phyloP scores from a whole-genome alignment of 2,329 filamentous ascomycete species.

The Calonectria honghensis region DNA sequence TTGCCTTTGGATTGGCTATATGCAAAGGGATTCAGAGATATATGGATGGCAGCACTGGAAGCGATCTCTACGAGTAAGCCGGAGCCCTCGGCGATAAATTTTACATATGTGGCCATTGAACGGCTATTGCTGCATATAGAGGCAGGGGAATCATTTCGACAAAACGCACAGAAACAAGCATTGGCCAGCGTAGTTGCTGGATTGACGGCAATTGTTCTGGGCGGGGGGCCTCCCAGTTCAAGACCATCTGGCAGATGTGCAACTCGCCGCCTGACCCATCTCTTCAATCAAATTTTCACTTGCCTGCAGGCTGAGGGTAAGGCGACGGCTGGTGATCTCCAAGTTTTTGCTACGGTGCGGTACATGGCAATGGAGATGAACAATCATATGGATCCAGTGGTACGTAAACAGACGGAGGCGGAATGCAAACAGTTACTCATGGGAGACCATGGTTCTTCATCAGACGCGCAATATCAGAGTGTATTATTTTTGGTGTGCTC shows the following conservation, averaged over 20 bases:
- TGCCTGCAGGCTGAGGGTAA: constrained; percentile 42
- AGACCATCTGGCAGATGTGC: constrained; percentile 32
- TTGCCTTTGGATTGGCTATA: constrained; percentile 53
- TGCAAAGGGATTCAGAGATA: constrained; percentile 48
- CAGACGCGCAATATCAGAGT: constrained; percentile 53
- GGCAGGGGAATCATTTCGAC: constrained; percentile 20
- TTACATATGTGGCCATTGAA: constrained; percentile 51
- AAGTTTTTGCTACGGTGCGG: constrained; percentile 54
- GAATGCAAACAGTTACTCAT: constrained; percentile 51
- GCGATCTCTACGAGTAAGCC: constrained; percentile 48
- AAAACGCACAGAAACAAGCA: constrained; percentile 49
- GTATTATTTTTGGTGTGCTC: constrained; percentile 65
- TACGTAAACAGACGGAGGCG: constrained; percentile 44
- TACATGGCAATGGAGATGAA: constrained; percentile 51
- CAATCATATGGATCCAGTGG: constrained; percentile 39
- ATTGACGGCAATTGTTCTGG: constrained; percentile 51
- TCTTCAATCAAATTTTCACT: constrained; percentile 53
- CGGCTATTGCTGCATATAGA: constrained; percentile 46
- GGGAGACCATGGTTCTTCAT: constrained; percentile 38
- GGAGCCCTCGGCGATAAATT: constrained; percentile 49
- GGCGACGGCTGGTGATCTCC: constrained; percentile 44
- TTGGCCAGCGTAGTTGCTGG: constrained; percentile 57
- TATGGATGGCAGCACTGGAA: constrained; percentile 55
- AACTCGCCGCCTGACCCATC: constrained; percentile 52
- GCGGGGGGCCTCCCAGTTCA: constrained; percentile 37